Base-by-base conservation (phyloP, 768 basidiomycete species). In the Pleurotus salmoneostramineus region DNA sequence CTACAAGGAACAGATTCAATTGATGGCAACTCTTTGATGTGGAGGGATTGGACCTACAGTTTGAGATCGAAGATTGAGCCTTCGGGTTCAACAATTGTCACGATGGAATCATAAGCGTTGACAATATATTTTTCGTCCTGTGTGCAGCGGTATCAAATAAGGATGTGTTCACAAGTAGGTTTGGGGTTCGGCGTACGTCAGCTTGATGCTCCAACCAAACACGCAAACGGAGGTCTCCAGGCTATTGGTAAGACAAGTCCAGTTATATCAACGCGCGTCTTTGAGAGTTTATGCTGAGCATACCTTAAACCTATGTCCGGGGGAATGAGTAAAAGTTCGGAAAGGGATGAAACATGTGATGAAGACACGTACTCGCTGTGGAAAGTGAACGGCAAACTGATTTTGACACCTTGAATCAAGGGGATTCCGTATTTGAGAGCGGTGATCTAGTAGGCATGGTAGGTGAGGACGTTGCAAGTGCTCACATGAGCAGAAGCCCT, bases 51-150 rank as follows among this genome's bases (percentile, higher is more conserved):
- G 32, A 60, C 90, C 45, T 63, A 93, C 92, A 92, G 80, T 69
- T 91, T 88, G 65, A 87, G 77, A 70, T 94, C 92, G 62, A 93
- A 84, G 67, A 87, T 78, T 32, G 90, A 90, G 40, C 81, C 66
- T 58, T 88, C 86, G 14, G 92, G 90, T 67, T 94, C 91, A 37
- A 93, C 89, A 35, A 94, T 76, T 5, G 84, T 87, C 50, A 94
- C 81, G 50, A 92, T 76, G 0, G 86, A 84, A 63, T 93, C 89
- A 64, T 84, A 92, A 0, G 85, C 91, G 3, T 78, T 75, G 45
- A 86, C 77, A n/a, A 81, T 88, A 66, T 80, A 80, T 57, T 72
- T 81, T 48, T 78, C 68, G 45, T 77, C 82, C 88, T 91, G 59
- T 52, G 12, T 56, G 33, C 50, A 35, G 33, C n/a, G n/a, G n/a